A percentile compares a stretch with the other conserved stretches of the same genome.
Conservation (phyloP, 805 yeast species). For the Cyberlindnera veronae region DNA sequence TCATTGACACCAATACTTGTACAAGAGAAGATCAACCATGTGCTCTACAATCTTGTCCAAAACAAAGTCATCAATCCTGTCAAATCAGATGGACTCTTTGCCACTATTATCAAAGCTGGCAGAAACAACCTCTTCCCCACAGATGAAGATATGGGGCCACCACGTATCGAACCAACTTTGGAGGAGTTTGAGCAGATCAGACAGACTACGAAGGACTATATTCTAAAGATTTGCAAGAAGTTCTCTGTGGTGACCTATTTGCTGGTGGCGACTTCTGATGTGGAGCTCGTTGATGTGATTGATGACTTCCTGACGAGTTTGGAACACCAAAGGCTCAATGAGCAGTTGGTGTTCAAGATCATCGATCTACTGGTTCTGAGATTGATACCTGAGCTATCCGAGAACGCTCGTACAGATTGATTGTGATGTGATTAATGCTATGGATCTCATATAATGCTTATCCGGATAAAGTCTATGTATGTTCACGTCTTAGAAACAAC, state of each 20-base stretch:
- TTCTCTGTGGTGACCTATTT: slow-evolving; percentile 18
- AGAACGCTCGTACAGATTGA: too few relatives aligned
- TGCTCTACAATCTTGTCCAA: slow-evolving; percentile 22
- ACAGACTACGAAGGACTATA: slow-evolving; percentile 24
- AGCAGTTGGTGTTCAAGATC: slow-evolving; percentile 38
- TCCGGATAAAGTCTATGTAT: too few relatives aligned
- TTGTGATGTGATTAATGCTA: not conserved
- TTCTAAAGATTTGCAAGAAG: slow-evolving; percentile 23
- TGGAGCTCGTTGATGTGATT: slow-evolving; percentile 23
- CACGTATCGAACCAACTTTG: slow-evolving; percentile 38
- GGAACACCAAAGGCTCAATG: slow-evolving; percentile 38
- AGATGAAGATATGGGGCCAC: slow-evolving; percentile 49
- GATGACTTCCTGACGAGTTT: slow-evolving; percentile 34
- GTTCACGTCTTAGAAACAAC: too few relatives aligned
- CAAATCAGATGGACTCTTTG: slow-evolving; percentile 18
- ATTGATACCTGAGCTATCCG: slow-evolving; percentile 41
- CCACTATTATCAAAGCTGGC: slow-evolving; percentile 26
- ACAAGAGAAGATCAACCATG: slow-evolving; percentile 13
- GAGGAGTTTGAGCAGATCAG: slow-evolving; percentile 35
- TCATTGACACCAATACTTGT: slow-evolving; percentile 19
- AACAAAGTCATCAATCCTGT: slow-evolving; percentile 17
- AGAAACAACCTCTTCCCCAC: slow-evolving; percentile 43
- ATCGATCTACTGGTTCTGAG: slow-evolving; percentile 40
- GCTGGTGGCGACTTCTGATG: slow-evolving; percentile 23
- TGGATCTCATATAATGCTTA: not conserved